phyloP scores from a whole-genome alignment of 192 early-diverging fungal genomes.

The Glomus cerebriforme region DNA sequence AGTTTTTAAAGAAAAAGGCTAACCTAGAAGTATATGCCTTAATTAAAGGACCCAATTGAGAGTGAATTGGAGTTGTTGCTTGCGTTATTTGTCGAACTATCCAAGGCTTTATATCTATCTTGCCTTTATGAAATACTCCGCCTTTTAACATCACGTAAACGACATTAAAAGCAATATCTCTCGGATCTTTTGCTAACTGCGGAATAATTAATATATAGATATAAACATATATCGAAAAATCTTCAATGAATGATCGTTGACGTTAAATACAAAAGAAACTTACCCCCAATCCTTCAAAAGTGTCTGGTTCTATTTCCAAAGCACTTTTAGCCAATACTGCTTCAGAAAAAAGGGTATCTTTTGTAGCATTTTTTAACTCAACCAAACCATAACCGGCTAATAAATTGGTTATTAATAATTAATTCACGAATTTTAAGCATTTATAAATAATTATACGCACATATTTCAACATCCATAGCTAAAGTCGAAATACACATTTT shows the following conservation, averaged over 20 bases:
- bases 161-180: conserved; percentile 6
- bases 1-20: background rate
- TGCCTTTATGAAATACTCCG: conserved; percentile 34
- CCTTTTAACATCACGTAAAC: conserved; percentile 39
- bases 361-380: background rate
- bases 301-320: conserved; percentile 17
- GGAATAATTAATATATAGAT: background rate
- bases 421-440: background rate
- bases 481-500: conserved; percentile 14
- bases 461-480: conserved; percentile 12
- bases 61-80: conserved; percentile 38
- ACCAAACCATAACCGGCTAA: background rate
- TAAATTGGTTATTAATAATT: background rate
- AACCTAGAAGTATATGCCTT: conserved; percentile 41
- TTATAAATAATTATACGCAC: background rate
- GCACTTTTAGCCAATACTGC: conserved; percentile 3
- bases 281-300: conserved; percentile 21
- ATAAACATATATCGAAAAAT: too few relatives aligned
- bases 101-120: conserved; percentile 35
- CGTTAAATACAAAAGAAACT: background rate
- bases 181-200: conserved; percentile 8
- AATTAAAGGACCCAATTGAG: conserved; percentile 36
- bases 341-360: background rate
- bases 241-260: too few relatives aligned
- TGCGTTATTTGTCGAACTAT: conserved; percentile 34